Percentiles rank a stretch among this genome's conserved stretches.
These are phyloP conservation scores for Neodidymelliopsis sp. DNA, from an alignment of 2,329 filamentous ascomycete genomes.

Conservation along the genomic window DNA sequence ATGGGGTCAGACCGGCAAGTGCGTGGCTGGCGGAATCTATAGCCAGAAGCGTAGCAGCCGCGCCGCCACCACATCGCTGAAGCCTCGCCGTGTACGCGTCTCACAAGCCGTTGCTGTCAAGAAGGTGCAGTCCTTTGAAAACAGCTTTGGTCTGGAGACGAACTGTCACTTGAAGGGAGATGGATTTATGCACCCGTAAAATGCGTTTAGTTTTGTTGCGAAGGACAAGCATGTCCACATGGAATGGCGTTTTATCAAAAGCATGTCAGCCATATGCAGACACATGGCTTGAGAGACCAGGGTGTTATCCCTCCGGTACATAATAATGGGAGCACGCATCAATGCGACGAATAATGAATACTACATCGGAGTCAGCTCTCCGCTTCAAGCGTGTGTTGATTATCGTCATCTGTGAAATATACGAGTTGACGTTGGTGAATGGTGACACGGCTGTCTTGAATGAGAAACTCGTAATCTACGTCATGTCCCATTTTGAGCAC, in stretches of 20 bases:
- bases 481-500: not conserved
- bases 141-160: constrained; percentile 41
- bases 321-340: constrained; percentile 4
- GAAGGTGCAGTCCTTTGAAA: constrained; percentile 35
- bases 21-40: constrained; percentile 35
- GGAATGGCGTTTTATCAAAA: constrained; percentile 10
- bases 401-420: not conserved
- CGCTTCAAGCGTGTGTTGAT: not conserved
- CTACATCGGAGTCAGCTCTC: constrained; percentile 2
- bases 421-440: not conserved
- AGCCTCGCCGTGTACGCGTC: constrained; percentile 24
- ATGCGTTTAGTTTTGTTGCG: constrained; percentile 1
- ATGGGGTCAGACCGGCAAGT: constrained; percentile 44
- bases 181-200: constrained; percentile 48
- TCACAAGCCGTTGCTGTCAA: constrained; percentile 26
- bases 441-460: not conserved
- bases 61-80: constrained; percentile 36
- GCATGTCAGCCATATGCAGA: constrained; percentile 10
- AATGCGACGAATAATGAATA: constrained; percentile 14
- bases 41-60: constrained; percentile 28
- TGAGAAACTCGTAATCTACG: too few species aligned
- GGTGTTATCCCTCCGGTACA: constrained; percentile 5
- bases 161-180: constrained; percentile 36
- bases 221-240: constrained; percentile 2
- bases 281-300: constrained; percentile 2